A percentile compares a stretch with the other conserved stretches of the same genome.
phyloP scores from a whole-genome alignment of 257 asterid genomes.

The Ajuga chamaepitys region DNA sequence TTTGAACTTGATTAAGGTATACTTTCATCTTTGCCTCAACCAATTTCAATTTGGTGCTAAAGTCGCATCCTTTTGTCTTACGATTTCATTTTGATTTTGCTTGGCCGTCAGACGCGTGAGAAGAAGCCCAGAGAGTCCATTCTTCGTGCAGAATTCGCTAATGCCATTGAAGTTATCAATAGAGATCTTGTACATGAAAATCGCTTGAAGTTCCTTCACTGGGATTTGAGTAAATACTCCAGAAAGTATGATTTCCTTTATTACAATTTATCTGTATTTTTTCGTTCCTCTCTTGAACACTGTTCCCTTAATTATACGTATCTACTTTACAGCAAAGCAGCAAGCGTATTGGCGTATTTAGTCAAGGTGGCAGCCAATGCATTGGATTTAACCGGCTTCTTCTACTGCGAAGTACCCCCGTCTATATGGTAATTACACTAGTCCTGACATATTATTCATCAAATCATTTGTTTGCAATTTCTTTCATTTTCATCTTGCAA shows the following conservation, averaged over 20 bases:
- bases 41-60: not conserved
- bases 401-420: conserved; percentile 52
- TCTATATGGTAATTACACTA: conserved; percentile 31
- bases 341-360: conserved; percentile 55
- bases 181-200: conserved; percentile 51
- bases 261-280: not conserved
- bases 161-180: conserved; percentile 75
- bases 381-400: conserved; percentile 65
- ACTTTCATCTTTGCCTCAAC: no score
- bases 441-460: not conserved
- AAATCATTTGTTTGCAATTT: not conserved
- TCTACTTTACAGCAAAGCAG: conserved; percentile 49
- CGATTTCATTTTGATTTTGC: not conserved
- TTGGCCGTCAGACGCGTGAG: conserved; percentile 59
- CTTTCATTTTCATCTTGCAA: not conserved
- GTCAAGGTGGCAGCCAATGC: conserved; percentile 70
- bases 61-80: not conserved
- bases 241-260: conserved; percentile 40
- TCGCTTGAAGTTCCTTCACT: conserved; percentile 86
- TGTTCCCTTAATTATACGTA: not conserved
- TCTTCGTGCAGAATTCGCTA: conserved; percentile 73
- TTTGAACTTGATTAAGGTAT: conserved; percentile 87
- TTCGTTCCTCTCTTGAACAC: not conserved
- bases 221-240: conserved; percentile 83
- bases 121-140: conserved; percentile 93